Base-by-base conservation (phyloP, 176 grass and related monocot genomes). In the Musa troglodytarum region DNA sequence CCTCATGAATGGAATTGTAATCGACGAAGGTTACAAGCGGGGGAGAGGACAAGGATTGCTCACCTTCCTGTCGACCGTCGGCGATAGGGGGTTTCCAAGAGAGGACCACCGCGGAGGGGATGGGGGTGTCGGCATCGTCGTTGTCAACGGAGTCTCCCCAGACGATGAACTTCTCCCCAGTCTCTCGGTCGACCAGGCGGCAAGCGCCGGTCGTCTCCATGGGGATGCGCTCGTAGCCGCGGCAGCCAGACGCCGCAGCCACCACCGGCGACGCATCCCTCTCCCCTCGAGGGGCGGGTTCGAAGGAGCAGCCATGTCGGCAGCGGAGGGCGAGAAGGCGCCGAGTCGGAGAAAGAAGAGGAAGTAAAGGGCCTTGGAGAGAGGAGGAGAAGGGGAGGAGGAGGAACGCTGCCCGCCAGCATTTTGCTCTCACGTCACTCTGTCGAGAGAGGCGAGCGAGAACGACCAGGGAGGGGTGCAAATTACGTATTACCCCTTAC, bases 171-270 rank as follows among this genome's bases (percentile, higher is more conserved):
- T 87, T 80, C 52, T 83, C 76, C 0, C 93, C 85, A 43, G 90
- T 97, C 69, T 68, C 57, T 59, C 82, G 62, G 84, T 97, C 93
- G 15, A 97, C 76, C 1, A 97, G 74, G 10, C 79, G 75, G 84
- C 91, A 98, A 0, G 94, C 88, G n/a, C 86, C 86, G 53, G 88
- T 61, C 0, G 87, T 91, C 62, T 90, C 87, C 88, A 93, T 69
- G 9, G 86, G 50, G 43, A 86, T 66, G 73, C 82, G 74, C 53
- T 96, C 83, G 84, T 86, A 96, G 8, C 54, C 75, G 13, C 79
- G 57, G 20, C 23, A 13, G 16, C 52, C 71, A 34, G 52, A 11
- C 14, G 66, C 66, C 29, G 12, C 1, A 11, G 16, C 8, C 68
- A 19, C 34, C 8, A 20, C 8, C 63, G 21, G 56, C 13, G 56